Percentiles rank a stretch among this genome's conserved stretches.
Conservation (phyloP, 371 early-diverging fungal genomes). For the Umbelopsis sp. region DNA sequence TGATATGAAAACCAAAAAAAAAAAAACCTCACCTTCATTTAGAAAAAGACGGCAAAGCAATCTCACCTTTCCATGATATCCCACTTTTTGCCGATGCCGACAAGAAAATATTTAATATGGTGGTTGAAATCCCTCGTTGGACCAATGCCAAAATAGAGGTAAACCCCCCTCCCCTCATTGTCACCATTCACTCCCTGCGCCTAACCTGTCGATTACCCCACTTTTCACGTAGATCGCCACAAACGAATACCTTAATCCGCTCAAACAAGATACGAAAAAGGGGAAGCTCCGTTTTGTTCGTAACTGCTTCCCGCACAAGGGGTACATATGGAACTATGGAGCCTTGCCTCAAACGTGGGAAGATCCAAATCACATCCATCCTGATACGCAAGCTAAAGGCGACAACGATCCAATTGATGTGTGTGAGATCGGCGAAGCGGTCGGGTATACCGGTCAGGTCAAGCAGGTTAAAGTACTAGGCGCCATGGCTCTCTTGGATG, state of each 20-base stretch:
- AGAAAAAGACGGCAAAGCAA: conserved; percentile 70
- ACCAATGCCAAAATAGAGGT: conserved; percentile 99
- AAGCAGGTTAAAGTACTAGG: conserved; percentile 99
- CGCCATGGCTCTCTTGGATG: conserved; percentile 96
- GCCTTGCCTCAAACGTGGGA: conserved; percentile 99
- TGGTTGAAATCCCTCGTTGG: conserved; percentile 99
- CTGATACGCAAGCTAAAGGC: conserved; percentile 89
- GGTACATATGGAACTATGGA: conserved; percentile 99
- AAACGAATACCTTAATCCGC: conserved; percentile 95
- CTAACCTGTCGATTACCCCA: conserved; percentile 17
- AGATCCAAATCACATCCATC: conserved; percentile 86
- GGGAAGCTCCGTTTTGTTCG: conserved; percentile 97
- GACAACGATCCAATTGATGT: conserved; percentile 99
- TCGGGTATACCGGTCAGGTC: conserved; percentile 92
- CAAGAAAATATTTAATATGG: conserved; percentile 92
- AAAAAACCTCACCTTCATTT: conserved; percentile 4
- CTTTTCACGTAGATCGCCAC: conserved; percentile 76
- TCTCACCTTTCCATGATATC: conserved; percentile 99
- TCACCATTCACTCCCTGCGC: not conserved
- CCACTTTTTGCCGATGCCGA: conserved; percentile 89
- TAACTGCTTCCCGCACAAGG: conserved; percentile 99
- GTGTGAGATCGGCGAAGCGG: conserved; percentile 94
- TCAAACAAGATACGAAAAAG: conserved; percentile 99
- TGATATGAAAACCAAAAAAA: too few species aligned
- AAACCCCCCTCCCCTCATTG: conserved; percentile 13